A percentile compares a stretch with the other conserved stretches of the same genome.
Evolutionary conservation across 2,329 filamentous ascomycete species (phyloP).

Genomic region (Lecanicillium sp.): DNA sequence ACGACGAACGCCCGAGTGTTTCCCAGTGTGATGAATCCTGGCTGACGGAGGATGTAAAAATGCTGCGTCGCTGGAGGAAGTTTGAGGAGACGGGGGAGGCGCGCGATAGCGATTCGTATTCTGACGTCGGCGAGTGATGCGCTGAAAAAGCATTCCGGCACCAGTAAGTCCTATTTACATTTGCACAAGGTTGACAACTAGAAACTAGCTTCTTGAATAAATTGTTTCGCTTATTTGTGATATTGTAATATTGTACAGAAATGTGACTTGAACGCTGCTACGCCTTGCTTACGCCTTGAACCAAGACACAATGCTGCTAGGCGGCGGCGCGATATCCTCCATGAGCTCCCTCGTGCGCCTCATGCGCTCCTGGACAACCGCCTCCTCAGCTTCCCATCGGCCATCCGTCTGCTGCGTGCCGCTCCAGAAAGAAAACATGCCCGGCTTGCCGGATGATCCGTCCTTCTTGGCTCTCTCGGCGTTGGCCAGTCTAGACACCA

Average conservation of each 20-base stretch:
- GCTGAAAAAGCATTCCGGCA: conserved; percentile 4
- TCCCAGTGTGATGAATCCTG: conserved; percentile 10
- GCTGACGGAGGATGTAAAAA: conserved; percentile 17
- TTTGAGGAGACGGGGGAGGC: conserved; percentile 21
- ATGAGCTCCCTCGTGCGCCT: conserved; percentile 44
- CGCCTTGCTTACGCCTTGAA: conserved; percentile 33
- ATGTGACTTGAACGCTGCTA: no score
- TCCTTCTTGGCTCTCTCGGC: conserved; percentile 35
- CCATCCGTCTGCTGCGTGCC: conserved; percentile 27
- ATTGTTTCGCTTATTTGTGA: no score
- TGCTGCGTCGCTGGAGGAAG: conserved; percentile 17
- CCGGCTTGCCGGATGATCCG: conserved; percentile 23
- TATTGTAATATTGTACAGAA: no score
- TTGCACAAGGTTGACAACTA: no score
- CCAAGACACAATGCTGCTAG: conserved; percentile 23
- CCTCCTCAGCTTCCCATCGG: conserved; percentile 47
- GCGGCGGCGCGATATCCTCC: conserved; percentile 36
- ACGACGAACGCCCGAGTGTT: conserved; percentile 21
- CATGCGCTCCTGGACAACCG: conserved; percentile 44
- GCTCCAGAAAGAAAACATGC: conserved; percentile 30
- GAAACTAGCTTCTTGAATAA: no score
- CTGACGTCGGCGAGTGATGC: conserved; percentile 16
- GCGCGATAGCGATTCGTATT: conserved; percentile 12
- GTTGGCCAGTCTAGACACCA: conserved; percentile 60
- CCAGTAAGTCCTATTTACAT: no score